These are phyloP conservation scores for Penicillium simplicissimum DNA, from an alignment of 495 filamentous ascomycete genomes.

Conservation along the genomic window DNA sequence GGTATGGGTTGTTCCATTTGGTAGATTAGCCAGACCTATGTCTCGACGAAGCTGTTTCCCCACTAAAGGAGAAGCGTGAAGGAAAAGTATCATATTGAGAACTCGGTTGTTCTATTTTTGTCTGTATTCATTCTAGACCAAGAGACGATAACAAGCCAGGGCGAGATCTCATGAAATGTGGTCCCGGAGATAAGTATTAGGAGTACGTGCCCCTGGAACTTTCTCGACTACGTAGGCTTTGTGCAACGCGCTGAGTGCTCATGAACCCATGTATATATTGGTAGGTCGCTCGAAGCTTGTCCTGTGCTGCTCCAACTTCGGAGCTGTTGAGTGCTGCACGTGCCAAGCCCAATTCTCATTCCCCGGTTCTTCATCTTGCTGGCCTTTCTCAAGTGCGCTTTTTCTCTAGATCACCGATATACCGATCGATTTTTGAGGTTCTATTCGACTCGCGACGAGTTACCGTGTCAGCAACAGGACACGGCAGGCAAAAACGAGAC, in stretches of 20 bases:
- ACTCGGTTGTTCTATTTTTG: slow-evolving; percentile 1
- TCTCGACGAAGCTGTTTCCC: background rate
- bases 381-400: background rate
- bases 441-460: background rate
- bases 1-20: background rate
- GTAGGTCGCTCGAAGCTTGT: background rate
- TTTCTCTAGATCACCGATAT: background rate
- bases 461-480: background rate
- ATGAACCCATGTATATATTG: background rate
- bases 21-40: background rate
- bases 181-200: background rate
- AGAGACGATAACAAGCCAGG: background rate
- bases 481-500: slow-evolving; percentile 6
- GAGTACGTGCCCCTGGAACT: background rate
- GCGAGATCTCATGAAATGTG: background rate
- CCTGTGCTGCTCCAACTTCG: slow-evolving; percentile 1
- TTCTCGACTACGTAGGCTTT: background rate
- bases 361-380: background rate
- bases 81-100: background rate
- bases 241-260: background rate
- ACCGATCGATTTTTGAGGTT: background rate
- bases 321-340: slow-evolving; percentile 5
- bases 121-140: background rate
- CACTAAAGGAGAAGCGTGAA: background rate
- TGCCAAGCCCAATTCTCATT: slow-evolving; percentile 2